Base-by-base conservation (phyloP, 2,329 filamentous ascomycete genomes). In the Colletotrichum viniferum region DNA sequence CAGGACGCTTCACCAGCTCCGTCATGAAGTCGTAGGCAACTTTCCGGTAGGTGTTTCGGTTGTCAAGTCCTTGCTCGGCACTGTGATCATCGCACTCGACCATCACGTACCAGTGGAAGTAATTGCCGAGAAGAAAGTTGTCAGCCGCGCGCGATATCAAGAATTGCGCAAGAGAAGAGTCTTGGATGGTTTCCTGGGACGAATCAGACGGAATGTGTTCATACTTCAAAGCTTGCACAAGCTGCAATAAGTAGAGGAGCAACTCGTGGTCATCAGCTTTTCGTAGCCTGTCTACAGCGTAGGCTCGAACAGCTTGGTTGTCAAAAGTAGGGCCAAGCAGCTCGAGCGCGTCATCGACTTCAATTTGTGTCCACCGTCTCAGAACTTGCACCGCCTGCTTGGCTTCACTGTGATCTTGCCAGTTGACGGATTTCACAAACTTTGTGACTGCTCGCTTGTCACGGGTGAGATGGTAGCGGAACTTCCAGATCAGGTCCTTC, bases 71-170 rank as follows among this genome's bases (percentile, higher is more conserved):
- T 79, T 96, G 95, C 58, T 95, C 94, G 5, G 92, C 92, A 78
- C 94, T 96, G 74, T 89, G 88, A 82, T 98, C 96, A 79, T 97
- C 95, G 79, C 96, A 97, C 85, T 99, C 97, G 2, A 99, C 97
- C 93, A 98, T 98, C 4, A 99, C 89, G 83, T 98, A 99, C 97
- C 97, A 99, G 83, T 98, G 95, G 69, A 99, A 92, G 85, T 97
- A 98, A 82, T 98, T 99, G 34, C 96, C 97, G 2, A 99, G 90
- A 75, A 94, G 93, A 80, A 98, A 95, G 81, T 98, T 98, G 77
- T 93, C 92, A 16, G 95, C 94, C 5, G 97, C 97, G 43, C 97
- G 92, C 2, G 94, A 92, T 71, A 99, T 97, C 4, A 99, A 88
- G 81, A 99, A 99, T 28, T 91, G 92, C 4, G 96, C 96, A 7